Base-by-base conservation (phyloP, 306 rosid genomes). In the Dryas octopetala region DNA sequence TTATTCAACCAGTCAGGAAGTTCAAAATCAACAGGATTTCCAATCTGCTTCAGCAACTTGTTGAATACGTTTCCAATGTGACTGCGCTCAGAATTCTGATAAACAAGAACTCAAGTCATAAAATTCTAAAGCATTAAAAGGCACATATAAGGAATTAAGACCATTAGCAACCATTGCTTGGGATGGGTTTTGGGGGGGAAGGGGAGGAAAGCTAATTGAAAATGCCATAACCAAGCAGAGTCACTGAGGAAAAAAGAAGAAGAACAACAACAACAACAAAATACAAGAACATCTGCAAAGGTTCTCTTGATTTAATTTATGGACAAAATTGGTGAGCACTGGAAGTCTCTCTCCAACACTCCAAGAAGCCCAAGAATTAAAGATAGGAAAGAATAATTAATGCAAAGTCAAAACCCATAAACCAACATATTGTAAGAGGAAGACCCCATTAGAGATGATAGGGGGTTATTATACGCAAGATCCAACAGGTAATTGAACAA, bases 11-110 rank as follows among this genome's bases (percentile, higher is more conserved):
- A 90, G 19, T 87, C 91, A 26, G 98, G 98, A 82, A 94, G 97
- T 68, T 90, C 89, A 81, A 94, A 94, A 74, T 94, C 98, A 49
- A 85, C 93, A 52, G 94, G 91, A 82, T 78, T 87, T 71, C 88
- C 88, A 70, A 90, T 79, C 85, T 89, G 80, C 84, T 80, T 89
- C 76, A 45, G 50, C 88, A 94, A 84, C 84, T 90, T 88, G 95
- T 81, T 81, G 86, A 94, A 94, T 73, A 87, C 89, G 75, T 66
- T 60, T 44, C 84, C 90, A 63, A 90, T 67, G 74, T 58, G 82
- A 82, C 41, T 74, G 57, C 77, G 81, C 81, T 91, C 96, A 77
- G 86, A 76, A 80, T 80, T 85, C 98, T 94, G 90, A 68, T 13
- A 74, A 63, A 48, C 64, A 73, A 71, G 71, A 78, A 65, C 81